Conservation (phyloP, 805 yeast species). For the Zygoascus flipseniorum region DNA sequence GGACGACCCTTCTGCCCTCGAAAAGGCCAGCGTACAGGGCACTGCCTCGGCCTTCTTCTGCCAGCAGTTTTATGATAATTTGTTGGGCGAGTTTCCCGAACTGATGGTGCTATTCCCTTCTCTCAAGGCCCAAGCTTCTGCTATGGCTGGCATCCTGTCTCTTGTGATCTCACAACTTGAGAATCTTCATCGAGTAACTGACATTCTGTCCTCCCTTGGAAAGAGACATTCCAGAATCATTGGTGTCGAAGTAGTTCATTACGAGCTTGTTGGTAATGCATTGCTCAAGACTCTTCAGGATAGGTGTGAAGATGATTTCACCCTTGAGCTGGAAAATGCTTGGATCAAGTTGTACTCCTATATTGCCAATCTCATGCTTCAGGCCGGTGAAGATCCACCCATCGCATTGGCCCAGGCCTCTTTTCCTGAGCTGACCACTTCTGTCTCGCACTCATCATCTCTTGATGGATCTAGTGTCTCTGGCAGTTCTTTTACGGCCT, state of each 20-base stretch:
- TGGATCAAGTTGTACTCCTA: conserved; percentile 25
- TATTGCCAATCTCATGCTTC: conserved; percentile 23
- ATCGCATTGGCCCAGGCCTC: conserved; percentile 1
- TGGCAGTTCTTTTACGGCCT: background rate
- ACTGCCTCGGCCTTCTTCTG: conserved; percentile 58
- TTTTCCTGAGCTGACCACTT: conserved; percentile 3
- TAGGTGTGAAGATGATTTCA: conserved; percentile 19
- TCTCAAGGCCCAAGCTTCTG: conserved; percentile 67
- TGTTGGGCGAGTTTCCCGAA: conserved; percentile 50
- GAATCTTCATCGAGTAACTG: conserved; percentile 47
- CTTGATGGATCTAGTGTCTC: background rate
- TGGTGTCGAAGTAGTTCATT: conserved; percentile 45
- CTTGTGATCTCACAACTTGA: conserved; percentile 60
- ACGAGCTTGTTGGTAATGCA: conserved; percentile 24
- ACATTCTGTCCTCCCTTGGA: conserved; percentile 53
- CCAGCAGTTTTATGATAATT: conserved; percentile 64
- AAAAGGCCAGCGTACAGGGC: conserved; percentile 17
- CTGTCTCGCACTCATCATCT: conserved; percentile 1
- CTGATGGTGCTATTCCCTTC: conserved; percentile 64
- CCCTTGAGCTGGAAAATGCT: conserved; percentile 23
- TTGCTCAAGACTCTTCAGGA: conserved; percentile 21
- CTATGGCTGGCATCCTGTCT: conserved; percentile 71
- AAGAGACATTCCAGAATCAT: conserved; percentile 68
- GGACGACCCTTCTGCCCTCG: conserved; percentile 18
- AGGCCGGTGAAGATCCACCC: conserved; percentile 29